phyloP scores from a whole-genome alignment of 1,284 basidiomycete genomes.

The Papiliotrema fonsecae region DNA sequence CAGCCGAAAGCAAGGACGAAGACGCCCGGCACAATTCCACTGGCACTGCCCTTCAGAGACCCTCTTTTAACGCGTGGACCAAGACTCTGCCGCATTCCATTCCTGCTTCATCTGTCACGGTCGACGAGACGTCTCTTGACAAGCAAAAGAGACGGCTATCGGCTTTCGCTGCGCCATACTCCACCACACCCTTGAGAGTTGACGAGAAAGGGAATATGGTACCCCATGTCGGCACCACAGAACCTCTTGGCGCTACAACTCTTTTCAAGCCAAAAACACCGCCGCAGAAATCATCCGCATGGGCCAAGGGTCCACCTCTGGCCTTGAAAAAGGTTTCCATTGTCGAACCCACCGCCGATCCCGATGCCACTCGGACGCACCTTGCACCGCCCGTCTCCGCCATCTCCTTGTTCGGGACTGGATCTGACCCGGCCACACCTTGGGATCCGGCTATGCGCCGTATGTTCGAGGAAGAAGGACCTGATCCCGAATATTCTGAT shows the following conservation, averaged over 20 bases:
- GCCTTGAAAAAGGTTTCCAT: slow-evolving; percentile 18
- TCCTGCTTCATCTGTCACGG: slow-evolving; percentile 8
- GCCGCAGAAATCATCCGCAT: slow-evolving; percentile 16
- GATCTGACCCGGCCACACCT: slow-evolving; percentile 39
- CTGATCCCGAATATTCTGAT: neutral
- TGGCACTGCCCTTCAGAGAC: neutral
- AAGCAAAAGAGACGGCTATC: slow-evolving; percentile 12
- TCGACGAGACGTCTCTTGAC: slow-evolving; percentile 13
- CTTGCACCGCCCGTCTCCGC: slow-evolving; percentile 22
- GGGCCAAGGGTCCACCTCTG: slow-evolving; percentile 27
- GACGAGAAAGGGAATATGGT: slow-evolving; percentile 15
- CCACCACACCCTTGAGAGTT: slow-evolving; percentile 11
- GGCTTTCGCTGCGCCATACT: slow-evolving; percentile 25
- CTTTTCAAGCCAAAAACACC: slow-evolving; percentile 5
- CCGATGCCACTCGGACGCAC: neutral
- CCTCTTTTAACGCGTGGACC: slow-evolving; percentile 1
- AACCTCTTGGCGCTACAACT: neutral
- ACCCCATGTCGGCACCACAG: neutral
- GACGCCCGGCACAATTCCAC: slow-evolving; percentile 3
- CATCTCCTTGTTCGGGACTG: slow-evolving; percentile 31
- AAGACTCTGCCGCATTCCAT: slow-evolving; percentile 3
- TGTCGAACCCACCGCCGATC: slow-evolving; percentile 1
- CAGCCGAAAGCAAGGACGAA: neutral
- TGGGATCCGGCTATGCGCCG: slow-evolving; percentile 23
- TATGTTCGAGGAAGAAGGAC: slow-evolving; percentile 10